phyloP scores from a whole-genome alignment of 139 green algal species.

The Tetraselmis striata region DNA sequence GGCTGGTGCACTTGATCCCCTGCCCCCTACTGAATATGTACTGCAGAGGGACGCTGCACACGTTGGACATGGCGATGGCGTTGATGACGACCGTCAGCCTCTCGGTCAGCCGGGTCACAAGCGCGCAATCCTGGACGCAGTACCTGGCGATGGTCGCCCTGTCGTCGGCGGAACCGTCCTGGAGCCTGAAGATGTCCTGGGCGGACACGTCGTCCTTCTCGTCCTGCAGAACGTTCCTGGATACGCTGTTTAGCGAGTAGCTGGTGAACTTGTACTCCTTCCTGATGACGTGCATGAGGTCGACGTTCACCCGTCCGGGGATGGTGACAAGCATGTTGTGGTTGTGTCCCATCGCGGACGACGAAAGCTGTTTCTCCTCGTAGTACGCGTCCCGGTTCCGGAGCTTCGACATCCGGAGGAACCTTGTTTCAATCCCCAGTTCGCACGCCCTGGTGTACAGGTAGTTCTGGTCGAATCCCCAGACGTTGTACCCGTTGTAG shows the following conservation, averaged over 20 bases:
- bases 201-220: constrained; percentile 21
- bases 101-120: constrained; percentile 3
- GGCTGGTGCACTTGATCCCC: constrained; percentile 26
- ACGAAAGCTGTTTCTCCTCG: constrained; percentile 7
- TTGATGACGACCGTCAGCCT: constrained; percentile 17
- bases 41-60: constrained; percentile 25
- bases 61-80: constrained; percentile 29
- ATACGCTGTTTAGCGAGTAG: constrained; percentile 19
- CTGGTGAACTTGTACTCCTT: constrained; percentile 19
- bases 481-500: constrained; percentile 20
- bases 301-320: constrained; percentile 14
- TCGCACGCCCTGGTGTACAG: constrained; percentile 10
- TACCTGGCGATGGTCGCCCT: constrained; percentile 18
- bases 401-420: neutral
- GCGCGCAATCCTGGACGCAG: constrained; percentile 29
- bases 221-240: constrained; percentile 4
- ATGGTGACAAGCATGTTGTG: constrained; percentile 10
- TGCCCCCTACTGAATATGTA: constrained; percentile 31
- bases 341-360: constrained; percentile 26
- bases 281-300: constrained; percentile 25
- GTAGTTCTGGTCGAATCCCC: constrained; percentile 24
- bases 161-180: constrained; percentile 13
- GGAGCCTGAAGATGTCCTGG: constrained; percentile 22
- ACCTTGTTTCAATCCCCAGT: neutral
- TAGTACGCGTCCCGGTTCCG: neutral